Conservation (phyloP, 805 yeast genomes). For the Myxozyma lipomycoides region DNA sequence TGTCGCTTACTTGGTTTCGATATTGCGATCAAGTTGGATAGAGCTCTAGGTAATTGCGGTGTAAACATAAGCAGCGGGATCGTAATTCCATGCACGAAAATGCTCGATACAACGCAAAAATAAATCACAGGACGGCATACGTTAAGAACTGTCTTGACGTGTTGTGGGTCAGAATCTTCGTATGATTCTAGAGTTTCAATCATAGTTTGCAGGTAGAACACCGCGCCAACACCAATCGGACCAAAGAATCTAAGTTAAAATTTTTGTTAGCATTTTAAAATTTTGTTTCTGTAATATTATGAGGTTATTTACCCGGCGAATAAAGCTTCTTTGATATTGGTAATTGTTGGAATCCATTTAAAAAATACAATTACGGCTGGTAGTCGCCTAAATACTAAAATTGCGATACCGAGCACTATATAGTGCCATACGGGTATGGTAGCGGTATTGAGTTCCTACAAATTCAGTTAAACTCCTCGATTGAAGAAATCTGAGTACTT, state of each 20-base stretch:
- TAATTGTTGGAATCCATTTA: constrained; percentile 53
- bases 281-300: not conserved
- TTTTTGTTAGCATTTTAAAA: too few species aligned
- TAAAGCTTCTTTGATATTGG: constrained; percentile 62
- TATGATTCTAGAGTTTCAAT: constrained; percentile 11
- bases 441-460: constrained; percentile 42
- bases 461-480: not conserved
- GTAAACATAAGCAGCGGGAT: constrained; percentile 11
- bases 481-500: constrained; percentile 15
- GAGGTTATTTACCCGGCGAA: constrained; percentile 48
- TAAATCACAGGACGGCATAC: constrained; percentile 65
- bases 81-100: constrained; percentile 65
- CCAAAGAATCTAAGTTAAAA: constrained; percentile 57
- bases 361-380: constrained; percentile 45
- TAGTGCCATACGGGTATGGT: constrained; percentile 36
- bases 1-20: too few species aligned
- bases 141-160: constrained; percentile 43
- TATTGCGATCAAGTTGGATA: too few species aligned
- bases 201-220: constrained; percentile 43
- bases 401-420: constrained; percentile 35
- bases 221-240: constrained; percentile 69
- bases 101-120: constrained; percentile 65
- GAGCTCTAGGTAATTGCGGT: too few species aligned
- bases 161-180: constrained; percentile 3
- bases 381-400: constrained; percentile 38